Base-by-base conservation (phyloP, 345 rosid genomes). In the Salix dunnii region DNA sequence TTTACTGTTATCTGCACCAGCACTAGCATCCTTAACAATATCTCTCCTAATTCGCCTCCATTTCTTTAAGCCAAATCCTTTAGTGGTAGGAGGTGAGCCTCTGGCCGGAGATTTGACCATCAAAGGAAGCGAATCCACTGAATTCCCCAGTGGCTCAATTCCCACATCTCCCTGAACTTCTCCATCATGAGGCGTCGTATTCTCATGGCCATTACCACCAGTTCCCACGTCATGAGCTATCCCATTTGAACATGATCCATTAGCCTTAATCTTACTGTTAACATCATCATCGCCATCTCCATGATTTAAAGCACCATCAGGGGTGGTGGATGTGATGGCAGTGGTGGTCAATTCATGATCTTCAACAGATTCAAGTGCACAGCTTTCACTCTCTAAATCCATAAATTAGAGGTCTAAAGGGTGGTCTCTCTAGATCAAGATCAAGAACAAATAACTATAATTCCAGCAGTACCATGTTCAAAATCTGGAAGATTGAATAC, bases 31-130 rank as follows among this genome's bases (percentile, higher is more conserved):
- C 84, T 87, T 88, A 51, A 81, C 85, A 77, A 82, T 65, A 61
- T 83, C 89, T 82, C 97, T 85, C 86, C 78, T 90, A 70, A 91
- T 77, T 48, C 99, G 84, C 87, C 86, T 87, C 99, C 99, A 90
- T 82, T 91, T 92, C 87, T 82, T 91, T 86, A 94, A 80, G 23
- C 98, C 97, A 74, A 74, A 85, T 6, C 97, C 94, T 75, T 87
- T 94, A 16, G 75, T 16, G 0, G 80, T 20, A 14, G 84, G 75
- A 82, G 93, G 70, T n/a, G 85, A 82, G 64, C 73, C 78, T 61
- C 62, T 80, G 66, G 28, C 65, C 6, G 85, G 79, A 62, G 84
- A 84, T 46, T 76, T 72, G 6, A 73, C 75, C 8, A 71, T 70
- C 30, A 4, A 43, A 43, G 80, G 81, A 48, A 80, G 77, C 0